Percentiles rank a stretch among this genome's conserved stretches.
These are phyloP conservation scores for Russula olivacea DNA, from an alignment of 768 basidiomycete species.

Conservation along the genomic window DNA sequence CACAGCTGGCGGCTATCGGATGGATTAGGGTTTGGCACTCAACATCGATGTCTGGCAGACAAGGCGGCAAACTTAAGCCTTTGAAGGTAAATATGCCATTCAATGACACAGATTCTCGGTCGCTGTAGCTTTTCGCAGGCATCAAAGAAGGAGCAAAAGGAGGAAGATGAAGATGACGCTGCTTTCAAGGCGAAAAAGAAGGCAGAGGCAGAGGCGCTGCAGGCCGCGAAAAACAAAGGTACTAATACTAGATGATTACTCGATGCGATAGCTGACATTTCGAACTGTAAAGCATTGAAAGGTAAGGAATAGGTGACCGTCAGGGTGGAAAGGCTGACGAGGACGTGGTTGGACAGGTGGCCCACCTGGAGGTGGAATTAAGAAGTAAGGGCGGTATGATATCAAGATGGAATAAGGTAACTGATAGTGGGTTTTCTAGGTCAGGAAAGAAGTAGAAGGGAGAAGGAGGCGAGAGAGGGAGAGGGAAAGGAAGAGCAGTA, in stretches of 20 bases:
- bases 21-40: background rate
- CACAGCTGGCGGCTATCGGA: background rate
- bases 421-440: constrained; percentile 33
- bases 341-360: constrained; percentile 43
- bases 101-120: background rate
- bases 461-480: background rate
- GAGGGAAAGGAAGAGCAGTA: background rate
- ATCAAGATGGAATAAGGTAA: background rate
- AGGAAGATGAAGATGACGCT: constrained; percentile 60
- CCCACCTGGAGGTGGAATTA: constrained; percentile 69
- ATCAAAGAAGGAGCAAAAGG: constrained; percentile 76
- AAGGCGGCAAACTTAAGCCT: constrained; percentile 84
- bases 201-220: constrained; percentile 64
- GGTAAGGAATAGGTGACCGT: constrained; percentile 33
- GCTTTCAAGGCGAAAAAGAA: constrained; percentile 77
- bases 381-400: constrained; percentile 55
- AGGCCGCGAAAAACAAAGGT: constrained; percentile 72
- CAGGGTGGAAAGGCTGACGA: constrained; percentile 13
- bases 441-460: constrained; percentile 61
- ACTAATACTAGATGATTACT: constrained; percentile 25
- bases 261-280: background rate
- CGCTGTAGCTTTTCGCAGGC: constrained; percentile 41
- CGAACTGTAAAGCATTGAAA: constrained; percentile 43
- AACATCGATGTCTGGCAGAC: constrained; percentile 51
- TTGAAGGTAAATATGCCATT: constrained; percentile 53